These are phyloP conservation scores for Westerdykella ornata DNA, from an alignment of 2,329 filamentous ascomycete genomes.

Conservation along the genomic window DNA sequence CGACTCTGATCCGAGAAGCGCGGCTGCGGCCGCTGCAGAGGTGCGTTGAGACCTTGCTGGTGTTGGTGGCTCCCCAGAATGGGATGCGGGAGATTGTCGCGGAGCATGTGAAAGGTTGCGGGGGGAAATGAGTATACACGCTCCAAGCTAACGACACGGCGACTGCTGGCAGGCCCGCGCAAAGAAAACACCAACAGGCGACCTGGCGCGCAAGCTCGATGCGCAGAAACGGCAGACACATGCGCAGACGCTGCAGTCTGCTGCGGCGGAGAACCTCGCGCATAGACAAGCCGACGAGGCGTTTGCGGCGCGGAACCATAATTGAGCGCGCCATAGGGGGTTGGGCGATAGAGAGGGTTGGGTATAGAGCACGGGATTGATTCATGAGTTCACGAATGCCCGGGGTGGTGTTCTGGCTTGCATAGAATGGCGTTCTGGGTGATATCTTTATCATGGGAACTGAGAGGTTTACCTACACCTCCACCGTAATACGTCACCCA, in stretches of 20 bases:
- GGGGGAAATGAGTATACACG: no score
- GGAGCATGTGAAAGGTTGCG: no score
- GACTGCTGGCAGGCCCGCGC: conserved; percentile 58
- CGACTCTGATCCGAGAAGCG: conserved; percentile 57
- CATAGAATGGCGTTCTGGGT: no score
- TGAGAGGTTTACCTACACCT: no score
- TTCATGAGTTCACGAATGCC: no score
- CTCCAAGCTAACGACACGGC: conserved; percentile 8
- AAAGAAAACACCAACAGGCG: conserved; percentile 49
- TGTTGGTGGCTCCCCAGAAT: not conserved
- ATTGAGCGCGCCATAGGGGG: conserved; percentile 36
- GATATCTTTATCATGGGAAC: no score
- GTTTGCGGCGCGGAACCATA: conserved; percentile 51
- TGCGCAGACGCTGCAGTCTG: conserved; percentile 59
- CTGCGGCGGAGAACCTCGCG: conserved; percentile 59
- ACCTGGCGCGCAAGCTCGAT: conserved; percentile 56
- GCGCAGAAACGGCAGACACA: conserved; percentile 71
- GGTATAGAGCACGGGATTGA: no score
- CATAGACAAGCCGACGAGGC: conserved; percentile 62
- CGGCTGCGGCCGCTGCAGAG: conserved; percentile 78
- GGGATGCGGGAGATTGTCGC: not conserved
- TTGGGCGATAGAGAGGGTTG: no score
- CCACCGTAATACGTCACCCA: no score
- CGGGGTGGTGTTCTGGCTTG: no score
- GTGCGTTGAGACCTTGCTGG: conserved; percentile 53